phyloP scores from a whole-genome alignment of 257 asterid genomes.

The Scutellaria galericulata region DNA sequence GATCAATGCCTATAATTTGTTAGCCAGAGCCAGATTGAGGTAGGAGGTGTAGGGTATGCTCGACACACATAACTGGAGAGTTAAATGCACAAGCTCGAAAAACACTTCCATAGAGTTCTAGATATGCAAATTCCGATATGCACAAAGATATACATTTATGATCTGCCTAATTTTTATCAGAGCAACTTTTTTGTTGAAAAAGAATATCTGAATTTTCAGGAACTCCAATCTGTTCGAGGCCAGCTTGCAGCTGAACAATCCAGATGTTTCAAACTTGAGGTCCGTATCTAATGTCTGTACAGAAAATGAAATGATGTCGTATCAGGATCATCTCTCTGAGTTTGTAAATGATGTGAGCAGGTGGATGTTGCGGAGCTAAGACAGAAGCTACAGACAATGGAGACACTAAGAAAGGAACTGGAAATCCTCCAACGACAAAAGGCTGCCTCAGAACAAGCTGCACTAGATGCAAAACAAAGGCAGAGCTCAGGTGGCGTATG shows the following conservation, averaged over 20 bases:
- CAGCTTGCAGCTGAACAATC: conserved; percentile 97
- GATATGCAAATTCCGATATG: conserved; percentile 16
- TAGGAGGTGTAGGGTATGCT: neutral
- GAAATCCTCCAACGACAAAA: conserved; percentile 94
- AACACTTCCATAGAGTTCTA: conserved; percentile 4
- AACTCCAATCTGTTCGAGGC: conserved; percentile 90
- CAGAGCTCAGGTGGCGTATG: conserved; percentile 88
- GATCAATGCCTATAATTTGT: conserved; percentile 1
- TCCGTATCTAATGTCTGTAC: conserved; percentile 34
- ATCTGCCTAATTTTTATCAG: conserved; percentile 6
- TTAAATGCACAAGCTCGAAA: conserved; percentile 18
- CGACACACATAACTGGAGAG: neutral
- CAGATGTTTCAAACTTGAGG: conserved; percentile 99
- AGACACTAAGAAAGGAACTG: conserved; percentile 80
- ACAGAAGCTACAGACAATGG: conserved; percentile 90
- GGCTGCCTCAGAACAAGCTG: conserved; percentile 97
- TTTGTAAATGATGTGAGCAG: conserved; percentile 45
- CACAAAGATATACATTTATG: conserved; percentile 2
- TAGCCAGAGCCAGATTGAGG: neutral
- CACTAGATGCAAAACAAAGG: conserved; percentile 63
- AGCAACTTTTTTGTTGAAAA: conserved; percentile 4
- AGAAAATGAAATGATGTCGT: neutral
- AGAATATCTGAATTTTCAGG: conserved; percentile 56
- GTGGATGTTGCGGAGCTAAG: conserved; percentile 95
- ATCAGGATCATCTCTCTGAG: neutral